Percentiles rank a stretch among this genome's conserved stretches.
Conservation (phyloP, 805 yeast species). For the Candida taoyuanica region DNA sequence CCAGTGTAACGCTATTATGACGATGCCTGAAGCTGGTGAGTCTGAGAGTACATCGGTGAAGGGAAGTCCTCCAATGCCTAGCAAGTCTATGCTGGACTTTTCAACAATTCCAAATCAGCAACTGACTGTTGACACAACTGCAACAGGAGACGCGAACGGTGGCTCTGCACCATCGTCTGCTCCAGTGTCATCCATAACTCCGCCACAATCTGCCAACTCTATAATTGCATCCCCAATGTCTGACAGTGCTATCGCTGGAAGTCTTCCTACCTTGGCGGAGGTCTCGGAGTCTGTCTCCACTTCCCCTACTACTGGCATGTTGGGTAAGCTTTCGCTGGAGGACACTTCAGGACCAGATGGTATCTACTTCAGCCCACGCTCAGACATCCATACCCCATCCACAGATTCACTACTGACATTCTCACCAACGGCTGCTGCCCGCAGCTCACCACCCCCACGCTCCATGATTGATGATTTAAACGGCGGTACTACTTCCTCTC, state of each 20-base stretch:
- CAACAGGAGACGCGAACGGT: neutral
- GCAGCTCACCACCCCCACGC: constrained; percentile 6
- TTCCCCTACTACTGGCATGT: constrained; percentile 10
- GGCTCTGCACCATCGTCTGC: neutral
- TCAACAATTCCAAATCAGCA: constrained; percentile 1
- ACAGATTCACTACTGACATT: constrained; percentile 8
- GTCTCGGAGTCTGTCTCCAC: constrained; percentile 11
- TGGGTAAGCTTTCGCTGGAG: neutral
- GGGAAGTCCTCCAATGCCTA: constrained; percentile 12
- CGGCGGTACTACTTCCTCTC: neutral
- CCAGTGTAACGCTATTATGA: constrained; percentile 4
- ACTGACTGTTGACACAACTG: neutral
- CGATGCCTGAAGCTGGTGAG: constrained; percentile 1
- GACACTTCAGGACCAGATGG: neutral
- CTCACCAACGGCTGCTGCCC: constrained; percentile 1
- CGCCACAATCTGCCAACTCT: neutral
- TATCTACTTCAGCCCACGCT: neutral
- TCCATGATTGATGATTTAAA: constrained; percentile 8
- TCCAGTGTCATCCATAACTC: neutral
- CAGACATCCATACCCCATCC: constrained; percentile 2
- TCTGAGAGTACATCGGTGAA: constrained; percentile 5
- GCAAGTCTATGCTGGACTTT: constrained; percentile 27
- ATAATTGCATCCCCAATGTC: neutral
- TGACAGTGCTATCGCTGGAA: no score
- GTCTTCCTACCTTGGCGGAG: constrained; percentile 15